Evolutionary conservation across 2,329 filamentous ascomycete genomes (phyloP), one percentile per base, ranked within the genome.

Genomic region (Sporothrix luriei): DNA sequence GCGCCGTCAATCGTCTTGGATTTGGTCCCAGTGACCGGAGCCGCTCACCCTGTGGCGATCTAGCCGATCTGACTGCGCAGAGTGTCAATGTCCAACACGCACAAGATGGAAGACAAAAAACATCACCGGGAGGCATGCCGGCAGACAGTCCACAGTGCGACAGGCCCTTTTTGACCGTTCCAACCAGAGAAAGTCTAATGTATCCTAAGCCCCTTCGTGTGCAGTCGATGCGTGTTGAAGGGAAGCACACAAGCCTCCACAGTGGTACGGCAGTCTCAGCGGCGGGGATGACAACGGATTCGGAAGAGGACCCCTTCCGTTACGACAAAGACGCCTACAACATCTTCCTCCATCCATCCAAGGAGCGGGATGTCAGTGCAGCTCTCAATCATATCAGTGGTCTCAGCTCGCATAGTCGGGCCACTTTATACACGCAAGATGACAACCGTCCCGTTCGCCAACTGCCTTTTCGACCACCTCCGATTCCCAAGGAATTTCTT

Each of bases 331-430:
- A 77, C 10, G 71, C 75, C 1, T 82, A 82, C 71, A 78, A 76
- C 16, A 70, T 76, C 11, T 81, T 81, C 51, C 73, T 83, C 10
- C 76, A 78, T 9, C 75, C 78, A 4, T 76, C 78, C 1, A 78
- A 78, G 69, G 82, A 84, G 71, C 77, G 79, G 68, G 81, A 84
- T 13, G 77, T 84, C 16, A 84, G 81, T 68, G 77, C 74, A 29
- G 79, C 78, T 9, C 77, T 84, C 24, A 78, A 77, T 38, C 76
- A 75, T 24, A 71, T 77, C 26, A 76, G 77, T 40, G 71, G 72
- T 9, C 26, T 74, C 14, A 76, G 73, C 49, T 74, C 72, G 16
- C 72, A 74, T 29, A 77, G 74, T 40, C 66, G 71, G 19, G 75
- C 70, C 3, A 75, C 74, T 43, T 66, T 76, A 10, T 68, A 73